These are phyloP conservation scores for Fusarium dlaminii DNA, from an alignment of 2,329 filamentous ascomycete species.

Conservation along the genomic window DNA sequence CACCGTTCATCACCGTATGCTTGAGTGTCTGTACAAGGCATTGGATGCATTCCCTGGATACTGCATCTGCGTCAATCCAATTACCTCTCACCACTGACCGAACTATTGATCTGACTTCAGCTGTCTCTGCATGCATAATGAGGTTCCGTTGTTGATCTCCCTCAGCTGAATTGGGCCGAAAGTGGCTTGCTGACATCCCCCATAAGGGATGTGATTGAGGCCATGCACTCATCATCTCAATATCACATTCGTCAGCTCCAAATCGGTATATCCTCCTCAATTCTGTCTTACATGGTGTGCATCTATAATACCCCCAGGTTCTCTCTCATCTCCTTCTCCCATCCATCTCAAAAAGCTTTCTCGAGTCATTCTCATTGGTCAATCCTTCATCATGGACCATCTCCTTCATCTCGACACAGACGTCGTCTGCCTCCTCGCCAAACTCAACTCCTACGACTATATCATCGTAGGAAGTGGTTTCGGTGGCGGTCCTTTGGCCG, in stretches of 20 bases:
- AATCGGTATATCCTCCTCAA: not conserved
- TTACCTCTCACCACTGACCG: not conserved
- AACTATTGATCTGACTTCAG: not conserved
- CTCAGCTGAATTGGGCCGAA: not conserved
- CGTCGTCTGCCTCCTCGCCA: conserved; percentile 22
- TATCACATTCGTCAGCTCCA: not conserved
- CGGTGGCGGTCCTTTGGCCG: conserved; percentile 23
- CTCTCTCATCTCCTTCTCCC: not conserved
- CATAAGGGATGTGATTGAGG: not conserved
- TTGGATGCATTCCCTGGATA: not conserved
- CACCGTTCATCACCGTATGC: not conserved
- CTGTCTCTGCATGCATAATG: not conserved
- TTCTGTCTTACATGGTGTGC: not conserved
- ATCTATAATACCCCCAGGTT: not conserved
- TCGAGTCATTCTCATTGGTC: not conserved
- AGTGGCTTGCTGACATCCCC: not conserved
- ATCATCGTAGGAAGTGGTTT: conserved; percentile 33
- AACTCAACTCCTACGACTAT: conserved; percentile 31
- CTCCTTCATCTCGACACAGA: conserved; percentile 27
- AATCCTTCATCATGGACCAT: conserved; percentile 17
- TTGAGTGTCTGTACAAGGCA: not conserved
- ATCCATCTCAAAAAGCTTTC: not conserved
- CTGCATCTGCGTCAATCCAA: not conserved
- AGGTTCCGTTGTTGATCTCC: not conserved
- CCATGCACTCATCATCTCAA: not conserved